Conservation (phyloP, 2,329 filamentous ascomycete species). For the Cladosporium sp. region DNA sequence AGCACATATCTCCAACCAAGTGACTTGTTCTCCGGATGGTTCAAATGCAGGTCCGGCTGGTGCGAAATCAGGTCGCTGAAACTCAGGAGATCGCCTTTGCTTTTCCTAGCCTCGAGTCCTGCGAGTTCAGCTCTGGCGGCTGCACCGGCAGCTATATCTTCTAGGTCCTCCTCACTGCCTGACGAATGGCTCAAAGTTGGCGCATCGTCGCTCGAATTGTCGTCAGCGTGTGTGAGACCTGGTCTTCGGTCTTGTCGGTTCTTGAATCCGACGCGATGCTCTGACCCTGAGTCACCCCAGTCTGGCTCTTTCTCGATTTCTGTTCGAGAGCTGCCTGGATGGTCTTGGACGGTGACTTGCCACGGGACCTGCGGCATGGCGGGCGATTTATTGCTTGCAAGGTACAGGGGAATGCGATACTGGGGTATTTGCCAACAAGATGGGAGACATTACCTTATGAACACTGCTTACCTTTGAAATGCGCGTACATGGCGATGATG, state of each 20-base stretch:
- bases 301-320: constrained; percentile 48
- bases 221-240: constrained; percentile 39
- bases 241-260: constrained; percentile 41
- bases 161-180: neutral
- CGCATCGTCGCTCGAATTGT: constrained; percentile 16
- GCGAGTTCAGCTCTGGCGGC: constrained; percentile 31
- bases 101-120: constrained; percentile 30
- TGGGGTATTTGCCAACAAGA: neutral
- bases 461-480: neutral
- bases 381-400: neutral
- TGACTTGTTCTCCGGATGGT: constrained; percentile 46
- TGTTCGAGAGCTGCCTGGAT: constrained; percentile 42
- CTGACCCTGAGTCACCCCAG: constrained; percentile 41
- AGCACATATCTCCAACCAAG: constrained; percentile 54
- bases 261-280: constrained; percentile 43
- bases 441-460: neutral
- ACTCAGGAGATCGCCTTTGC: constrained; percentile 39
- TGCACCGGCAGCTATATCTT: constrained; percentile 28
- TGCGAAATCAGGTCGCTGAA: constrained; percentile 41
- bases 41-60: constrained; percentile 44
- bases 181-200: neutral
- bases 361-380: constrained; percentile 36
- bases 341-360: constrained; percentile 33
- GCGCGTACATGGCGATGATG: neutral
- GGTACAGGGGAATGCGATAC: no score